These are phyloP conservation scores for Carex littledalei DNA, from an alignment of 176 grass and related monocot genomes.

Conservation along the genomic window DNA sequence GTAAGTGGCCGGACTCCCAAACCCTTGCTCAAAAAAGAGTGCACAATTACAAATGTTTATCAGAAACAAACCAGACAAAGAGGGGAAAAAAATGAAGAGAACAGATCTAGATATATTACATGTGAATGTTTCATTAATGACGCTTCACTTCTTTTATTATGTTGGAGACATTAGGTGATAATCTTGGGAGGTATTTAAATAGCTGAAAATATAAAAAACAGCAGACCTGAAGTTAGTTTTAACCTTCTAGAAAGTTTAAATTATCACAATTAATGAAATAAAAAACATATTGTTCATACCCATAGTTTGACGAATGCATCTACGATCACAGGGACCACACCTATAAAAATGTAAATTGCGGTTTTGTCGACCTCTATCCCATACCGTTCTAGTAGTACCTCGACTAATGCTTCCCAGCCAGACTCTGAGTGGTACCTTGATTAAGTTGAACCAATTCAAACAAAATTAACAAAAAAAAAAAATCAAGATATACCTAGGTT, in stretches of 20 bases:
- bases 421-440: constrained; percentile 83
- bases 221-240: not conserved
- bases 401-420: constrained; percentile 71
- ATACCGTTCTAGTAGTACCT: constrained; percentile 79
- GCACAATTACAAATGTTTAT: not conserved
- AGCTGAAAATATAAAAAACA: constrained; percentile 42
- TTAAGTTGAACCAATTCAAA: constrained; percentile 18
- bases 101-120: not conserved
- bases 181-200: constrained; percentile 92
- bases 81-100: not conserved
- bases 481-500: not conserved
- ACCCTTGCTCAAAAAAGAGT: too few relatives aligned
- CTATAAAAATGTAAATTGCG: constrained; percentile 73
- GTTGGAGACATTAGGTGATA: constrained; percentile 72
- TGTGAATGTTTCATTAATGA: constrained; percentile 43
- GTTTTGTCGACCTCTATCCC: constrained; percentile 79
- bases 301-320: constrained; percentile 87
- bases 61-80: not conserved
- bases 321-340: constrained; percentile 67
- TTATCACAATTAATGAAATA: not conserved
- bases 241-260: not conserved
- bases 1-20: too few relatives aligned
- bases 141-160: constrained; percentile 67
- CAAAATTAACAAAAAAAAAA: not conserved
- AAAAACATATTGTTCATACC: constrained; percentile 31